phyloP scores from a whole-genome alignment of 2,329 filamentous ascomycete genomes.

The Microsporum ferrugineum region DNA sequence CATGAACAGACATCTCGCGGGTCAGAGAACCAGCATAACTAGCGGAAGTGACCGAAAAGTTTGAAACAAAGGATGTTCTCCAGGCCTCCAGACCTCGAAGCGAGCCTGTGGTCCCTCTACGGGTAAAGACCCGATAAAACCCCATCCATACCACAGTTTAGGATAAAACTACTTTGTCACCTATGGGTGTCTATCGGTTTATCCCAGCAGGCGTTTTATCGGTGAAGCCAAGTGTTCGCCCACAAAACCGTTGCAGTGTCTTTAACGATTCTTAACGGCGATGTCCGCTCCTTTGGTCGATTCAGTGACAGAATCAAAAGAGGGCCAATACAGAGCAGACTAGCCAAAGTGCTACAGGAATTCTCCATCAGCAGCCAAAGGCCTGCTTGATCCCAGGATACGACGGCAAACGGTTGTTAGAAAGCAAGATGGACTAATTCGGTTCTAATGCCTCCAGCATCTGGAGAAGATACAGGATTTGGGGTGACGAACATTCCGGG shows the following conservation, averaged over 20 bases:
- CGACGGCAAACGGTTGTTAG: slow-evolving; percentile 43
- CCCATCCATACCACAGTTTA: background rate
- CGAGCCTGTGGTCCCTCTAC: background rate
- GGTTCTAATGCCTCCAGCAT: slow-evolving; percentile 56
- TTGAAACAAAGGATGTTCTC: background rate
- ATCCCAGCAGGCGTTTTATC: background rate
- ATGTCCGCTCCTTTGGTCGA: slow-evolving; percentile 45
- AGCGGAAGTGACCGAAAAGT: background rate
- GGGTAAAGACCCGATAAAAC: background rate
- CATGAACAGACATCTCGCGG: background rate
- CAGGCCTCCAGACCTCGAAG: background rate
- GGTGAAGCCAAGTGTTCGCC: background rate
- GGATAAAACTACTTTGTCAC: background rate
- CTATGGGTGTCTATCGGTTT: background rate
- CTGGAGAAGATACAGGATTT: slow-evolving; percentile 48
- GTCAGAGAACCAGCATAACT: background rate
- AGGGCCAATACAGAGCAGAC: slow-evolving; percentile 47
- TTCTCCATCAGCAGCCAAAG: slow-evolving; percentile 46
- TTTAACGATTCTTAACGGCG: slow-evolving; percentile 49
- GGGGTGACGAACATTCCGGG: slow-evolving; percentile 49
- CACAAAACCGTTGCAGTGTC: slow-evolving; percentile 37
- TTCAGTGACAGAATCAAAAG: slow-evolving; percentile 45
- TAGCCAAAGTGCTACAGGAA: slow-evolving; percentile 51
- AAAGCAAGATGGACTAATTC: slow-evolving; percentile 50
- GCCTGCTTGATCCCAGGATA: background rate